Evolutionary conservation across 192 early-diverging fungal species (phyloP).

Genomic region (Podochytrium sp.): DNA sequence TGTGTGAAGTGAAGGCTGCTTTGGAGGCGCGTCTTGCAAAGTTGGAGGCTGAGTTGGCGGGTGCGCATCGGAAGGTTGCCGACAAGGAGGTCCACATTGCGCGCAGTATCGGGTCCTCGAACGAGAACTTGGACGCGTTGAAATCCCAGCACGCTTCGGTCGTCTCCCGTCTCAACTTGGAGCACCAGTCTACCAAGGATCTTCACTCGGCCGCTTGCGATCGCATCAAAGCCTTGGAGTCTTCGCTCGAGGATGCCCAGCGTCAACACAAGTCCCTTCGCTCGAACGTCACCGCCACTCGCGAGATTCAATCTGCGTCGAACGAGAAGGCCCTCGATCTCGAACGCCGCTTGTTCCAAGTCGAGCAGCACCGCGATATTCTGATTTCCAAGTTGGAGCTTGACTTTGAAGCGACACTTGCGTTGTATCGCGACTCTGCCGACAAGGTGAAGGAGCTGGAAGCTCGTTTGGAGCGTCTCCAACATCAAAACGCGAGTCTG

Average conservation of each 20-base stretch:
- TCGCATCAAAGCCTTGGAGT: background rate
- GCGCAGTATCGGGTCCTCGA: too few species aligned
- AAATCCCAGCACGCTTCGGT: too few species aligned
- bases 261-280: background rate
- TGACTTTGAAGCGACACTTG: background rate
- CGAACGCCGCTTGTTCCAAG: conserved; percentile 1
- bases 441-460: conserved; percentile 12
- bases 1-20: background rate
- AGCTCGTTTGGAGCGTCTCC: conserved; percentile 1
- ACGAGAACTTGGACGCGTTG: too few species aligned
- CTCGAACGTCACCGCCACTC: background rate
- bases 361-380: conserved; percentile 12
- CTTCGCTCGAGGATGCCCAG: background rate
- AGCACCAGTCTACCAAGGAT: background rate
- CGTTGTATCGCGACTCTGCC: background rate
- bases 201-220: background rate
- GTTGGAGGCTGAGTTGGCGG: too few species aligned
- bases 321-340: background rate
- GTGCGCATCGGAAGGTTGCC: too few species aligned
- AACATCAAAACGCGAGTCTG: background rate
- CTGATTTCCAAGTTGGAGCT: background rate
- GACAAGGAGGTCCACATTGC: too few species aligned
- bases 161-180: too few species aligned
- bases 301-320: background rate
- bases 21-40: background rate